Evolutionary conservation across 2,329 filamentous ascomycete genomes (phyloP), one percentile per base, ranked within the genome.

Genomic region (Exophiala mesophila): DNA sequence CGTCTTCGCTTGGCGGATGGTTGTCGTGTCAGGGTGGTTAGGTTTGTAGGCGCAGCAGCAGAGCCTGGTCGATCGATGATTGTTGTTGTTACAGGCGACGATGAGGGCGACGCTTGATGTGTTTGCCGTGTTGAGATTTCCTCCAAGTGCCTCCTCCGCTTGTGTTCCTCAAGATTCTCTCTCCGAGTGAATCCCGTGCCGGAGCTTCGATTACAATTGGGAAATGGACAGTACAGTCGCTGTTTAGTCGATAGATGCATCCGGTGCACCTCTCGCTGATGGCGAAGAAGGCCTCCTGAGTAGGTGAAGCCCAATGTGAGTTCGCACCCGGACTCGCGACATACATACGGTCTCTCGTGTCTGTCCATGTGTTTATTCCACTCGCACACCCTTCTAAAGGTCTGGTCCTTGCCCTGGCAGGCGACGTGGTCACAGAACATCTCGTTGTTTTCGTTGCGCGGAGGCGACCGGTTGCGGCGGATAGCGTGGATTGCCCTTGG

Each of bases 281-380:
- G 90, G 33, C 90, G 78, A 13, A 94, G 68, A 0, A 97, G 77
- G 3, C 90, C 90, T 12, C 90, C 90, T 0, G 86, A 90, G 62
- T 97, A 97, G 1, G 90, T 97, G 64, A 97, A 97, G 1, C 90
- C 90, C 39, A 86, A 85, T 0, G 95, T 76, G 58, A 95, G 95
- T 58, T 90, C 87, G 64, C 90, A 96, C 26, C 84, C 85, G n/a
- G 78, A 74, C 31, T 83, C 81, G 16, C 71, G 74, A 64, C 90
- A 97, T 57, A 88, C 85, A 61, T 96, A 97, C 1, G 90, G 90
- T 9, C 90, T 77, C 55, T 95, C 88, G 62, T 97, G 90, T 63
- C 95, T 95, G 68, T 97, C 90, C 89, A 96, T 96, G 63, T 97
- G 90, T 69, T 97, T 96, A 61, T 84, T 94, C 87, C 87, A 96